These are phyloP conservation scores for Nemania diffusa DNA, from an alignment of 2,329 filamentous ascomycete genomes.

Conservation along the genomic window DNA sequence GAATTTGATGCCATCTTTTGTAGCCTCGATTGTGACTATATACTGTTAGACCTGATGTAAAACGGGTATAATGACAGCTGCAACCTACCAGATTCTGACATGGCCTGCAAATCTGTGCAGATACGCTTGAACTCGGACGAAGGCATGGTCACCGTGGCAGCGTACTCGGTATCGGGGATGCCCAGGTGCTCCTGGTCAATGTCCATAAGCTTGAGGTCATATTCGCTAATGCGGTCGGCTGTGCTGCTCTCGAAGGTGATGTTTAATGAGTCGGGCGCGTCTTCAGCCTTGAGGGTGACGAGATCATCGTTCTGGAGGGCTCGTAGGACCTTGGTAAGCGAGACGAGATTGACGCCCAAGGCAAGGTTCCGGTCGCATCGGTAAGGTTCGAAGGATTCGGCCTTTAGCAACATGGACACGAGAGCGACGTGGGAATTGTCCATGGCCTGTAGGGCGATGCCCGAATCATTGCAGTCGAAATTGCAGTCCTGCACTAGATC, in stretches of 20 bases:
- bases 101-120: conserved; percentile 87
- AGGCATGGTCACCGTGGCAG: conserved; percentile 90
- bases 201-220: conserved; percentile 99
- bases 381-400: conserved; percentile 92
- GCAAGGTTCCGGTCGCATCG: conserved; percentile 99
- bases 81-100: conserved; percentile 91
- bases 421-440: conserved; percentile 99
- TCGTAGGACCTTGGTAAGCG: conserved; percentile 95
- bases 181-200: conserved; percentile 99
- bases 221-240: conserved; percentile 94
- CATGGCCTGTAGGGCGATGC: conserved; percentile 98
- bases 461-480: conserved; percentile 99
- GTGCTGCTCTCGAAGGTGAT: conserved; percentile 91
- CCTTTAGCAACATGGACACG: conserved; percentile 98
- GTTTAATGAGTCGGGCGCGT: conserved; percentile 95
- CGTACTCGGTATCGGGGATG: conserved; percentile 99
- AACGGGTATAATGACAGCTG: background rate
- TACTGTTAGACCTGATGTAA: conserved; percentile 19
- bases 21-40: conserved; percentile 91
- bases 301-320: conserved; percentile 95
- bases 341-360: conserved; percentile 95
- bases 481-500: conserved; percentile 99
- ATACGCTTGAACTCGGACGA: conserved; percentile 92
- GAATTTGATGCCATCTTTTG: conserved; percentile 98
- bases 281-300: conserved; percentile 95